Base-by-base conservation (phyloP, 352 stramenopile species). In the Vaucheria bursata region DNA sequence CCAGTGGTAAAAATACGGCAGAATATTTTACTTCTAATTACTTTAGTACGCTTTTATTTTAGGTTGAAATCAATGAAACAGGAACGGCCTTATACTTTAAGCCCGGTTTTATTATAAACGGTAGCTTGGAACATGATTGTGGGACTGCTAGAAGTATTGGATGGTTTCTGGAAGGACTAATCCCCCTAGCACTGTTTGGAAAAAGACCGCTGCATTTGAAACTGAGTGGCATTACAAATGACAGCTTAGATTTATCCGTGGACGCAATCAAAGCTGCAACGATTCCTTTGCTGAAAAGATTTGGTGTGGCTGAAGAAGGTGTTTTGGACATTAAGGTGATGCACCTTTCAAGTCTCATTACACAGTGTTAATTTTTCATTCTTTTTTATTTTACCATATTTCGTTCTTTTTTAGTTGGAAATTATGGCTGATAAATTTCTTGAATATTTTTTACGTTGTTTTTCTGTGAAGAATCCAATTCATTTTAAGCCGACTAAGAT, bases 21-120 rank as follows among this genome's bases (percentile, higher is more conserved):
- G n/a, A n/a, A n/a, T n/a, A n/a, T n/a, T n/a, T n/a, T n/a, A n/a
- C n/a, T n/a, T n/a, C n/a, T n/a, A n/a, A n/a, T n/a, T n/a, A n/a
- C n/a, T n/a, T n/a, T n/a, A n/a, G 2, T 7, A 2, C 8, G 53
- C 53, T 2, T 68, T 31, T 6, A n/a, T 40, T 25, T 7, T 90
- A 96, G 75, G 92, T 99, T 70, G 95, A 99, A 87, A 99, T 99
- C 88, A 99, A 99, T 84, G 93, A 97, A 78, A 99, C 95, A 0
- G 96, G 96, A 75, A 99, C 95, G 33, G 94, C 96, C 83, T 89
- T 99, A 59, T 89, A 92, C 81, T 98, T 98, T 85, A 90, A 90
- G 76, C 95, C 95, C 0, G 96, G 96, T 7, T 93, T 98, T 71
- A 88, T 99, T 53, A 87, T 96, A 32, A 95, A 95, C 29, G 96